A percentile compares a stretch with the other conserved stretches of the same genome.
phyloP scores from a whole-genome alignment of 352 stramenopile species.

The Phytophthora palmivora region DNA sequence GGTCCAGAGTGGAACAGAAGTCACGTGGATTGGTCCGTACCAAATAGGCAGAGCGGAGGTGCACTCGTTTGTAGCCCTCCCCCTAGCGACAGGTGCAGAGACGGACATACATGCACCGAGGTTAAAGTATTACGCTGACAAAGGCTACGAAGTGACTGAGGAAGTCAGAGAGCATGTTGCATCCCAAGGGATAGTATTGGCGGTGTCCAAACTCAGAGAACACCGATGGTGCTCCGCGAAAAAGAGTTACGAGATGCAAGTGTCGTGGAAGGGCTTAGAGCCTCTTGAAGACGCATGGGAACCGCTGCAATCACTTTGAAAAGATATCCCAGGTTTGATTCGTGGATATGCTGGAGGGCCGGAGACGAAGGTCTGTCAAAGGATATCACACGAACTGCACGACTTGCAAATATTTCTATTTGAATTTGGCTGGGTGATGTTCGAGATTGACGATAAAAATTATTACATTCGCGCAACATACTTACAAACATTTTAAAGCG shows the following conservation, averaged over 20 bases:
- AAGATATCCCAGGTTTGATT: not conserved
- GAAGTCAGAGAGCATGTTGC: conserved; percentile 25
- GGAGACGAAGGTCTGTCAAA: no score
- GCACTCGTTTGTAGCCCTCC: conserved; percentile 28
- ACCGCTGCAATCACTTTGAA: conserved; percentile 4
- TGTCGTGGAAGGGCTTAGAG: conserved; percentile 9
- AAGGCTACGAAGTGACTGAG: conserved; percentile 32
- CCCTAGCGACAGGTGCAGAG: conserved; percentile 8
- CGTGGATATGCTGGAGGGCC: not conserved
- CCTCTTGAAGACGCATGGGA: no score
- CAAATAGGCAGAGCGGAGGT: conserved; percentile 14
- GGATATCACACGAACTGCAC: no score
- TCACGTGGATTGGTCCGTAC: conserved; percentile 18
- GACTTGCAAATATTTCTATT: no score
- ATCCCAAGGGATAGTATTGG: conserved; percentile 23
- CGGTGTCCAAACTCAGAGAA: not conserved
- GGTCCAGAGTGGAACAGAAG: no score
- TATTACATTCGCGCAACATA: no score
- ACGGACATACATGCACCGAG: conserved; percentile 31
- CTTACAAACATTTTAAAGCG: no score
- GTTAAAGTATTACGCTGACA: conserved; percentile 40
- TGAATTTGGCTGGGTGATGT: no score
- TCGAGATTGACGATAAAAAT: no score
- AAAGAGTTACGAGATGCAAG: conserved; percentile 4
- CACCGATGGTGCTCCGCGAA: not conserved